A percentile compares a stretch with the other conserved stretches of the same genome.
Evolutionary conservation across 2,329 filamentous ascomycete species (phyloP).

Genomic region (Lizonia empirigonia): DNA sequence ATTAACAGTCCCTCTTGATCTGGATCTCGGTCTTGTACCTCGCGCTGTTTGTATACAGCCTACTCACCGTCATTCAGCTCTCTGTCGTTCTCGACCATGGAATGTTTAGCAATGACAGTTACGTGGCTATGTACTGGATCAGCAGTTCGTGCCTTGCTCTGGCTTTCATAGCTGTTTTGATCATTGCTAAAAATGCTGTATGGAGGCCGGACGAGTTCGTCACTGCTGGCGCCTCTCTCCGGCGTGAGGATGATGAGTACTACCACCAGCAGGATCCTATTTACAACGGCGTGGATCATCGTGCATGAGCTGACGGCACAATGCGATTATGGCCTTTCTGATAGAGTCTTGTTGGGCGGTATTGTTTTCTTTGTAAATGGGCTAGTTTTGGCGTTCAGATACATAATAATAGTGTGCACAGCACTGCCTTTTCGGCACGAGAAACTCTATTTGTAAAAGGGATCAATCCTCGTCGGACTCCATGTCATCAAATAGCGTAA

Average conservation of each 20-base stretch:
- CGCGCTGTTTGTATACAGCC: not conserved
- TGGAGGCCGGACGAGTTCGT: constrained; percentile 1
- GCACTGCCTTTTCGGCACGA: too few relatives aligned
- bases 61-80: not conserved
- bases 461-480: constrained; percentile 16
- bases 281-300: not conserved
- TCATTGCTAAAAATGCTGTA: constrained; percentile 7
- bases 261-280: constrained; percentile 3
- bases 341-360: not conserved
- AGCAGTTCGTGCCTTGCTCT: not conserved
- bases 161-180: not conserved
- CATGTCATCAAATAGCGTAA: constrained; percentile 21
- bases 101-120: not conserved
- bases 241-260: constrained; percentile 4
- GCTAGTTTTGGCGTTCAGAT: not conserved
- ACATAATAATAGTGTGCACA: not conserved
- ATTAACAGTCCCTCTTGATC: constrained; percentile 4
- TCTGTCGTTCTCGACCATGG: not conserved
- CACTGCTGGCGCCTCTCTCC: not conserved
- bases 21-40: constrained; percentile 2
- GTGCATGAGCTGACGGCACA: not conserved
- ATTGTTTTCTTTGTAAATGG: not conserved
- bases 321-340: not conserved
- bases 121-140: constrained; percentile 1
- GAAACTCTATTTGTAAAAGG: too few relatives aligned